Conservation (phyloP, 1,284 basidiomycete genomes). For the Anthracocystis walkeri region DNA sequence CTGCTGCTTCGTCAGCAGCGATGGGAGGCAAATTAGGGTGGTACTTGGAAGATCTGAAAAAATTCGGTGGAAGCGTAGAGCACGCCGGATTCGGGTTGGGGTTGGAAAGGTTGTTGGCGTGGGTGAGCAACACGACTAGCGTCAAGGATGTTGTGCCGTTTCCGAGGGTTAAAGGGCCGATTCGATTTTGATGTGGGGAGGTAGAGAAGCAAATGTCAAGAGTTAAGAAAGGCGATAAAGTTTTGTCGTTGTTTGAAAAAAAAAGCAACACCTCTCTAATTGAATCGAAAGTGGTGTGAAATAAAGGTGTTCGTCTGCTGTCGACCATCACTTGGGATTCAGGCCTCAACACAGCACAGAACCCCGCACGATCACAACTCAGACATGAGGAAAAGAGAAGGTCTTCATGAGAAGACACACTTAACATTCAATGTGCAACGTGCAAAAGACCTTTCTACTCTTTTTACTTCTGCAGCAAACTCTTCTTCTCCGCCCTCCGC, state of each 20-base stretch:
- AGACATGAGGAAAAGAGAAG: background rate
- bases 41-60: constrained; percentile 62
- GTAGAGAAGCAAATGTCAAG: too few species aligned
- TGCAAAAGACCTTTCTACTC: too few species aligned
- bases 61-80: constrained; percentile 54
- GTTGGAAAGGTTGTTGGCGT: constrained; percentile 63
- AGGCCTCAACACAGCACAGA: too few species aligned
- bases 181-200: constrained; percentile 49
- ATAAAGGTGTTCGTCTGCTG: too few species aligned
- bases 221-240: too few species aligned
- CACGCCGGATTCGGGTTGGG: constrained; percentile 68
- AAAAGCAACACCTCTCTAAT: background rate
- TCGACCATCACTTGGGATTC: too few species aligned
- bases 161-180: constrained; percentile 52
- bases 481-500: constrained; percentile 20
- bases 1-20: too few species aligned
- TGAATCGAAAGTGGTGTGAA: too few species aligned
- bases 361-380: too few species aligned
- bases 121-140: constrained; percentile 60
- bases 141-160: constrained; percentile 65
- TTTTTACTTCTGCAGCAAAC: background rate
- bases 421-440: background rate
- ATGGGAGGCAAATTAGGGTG: constrained; percentile 36
- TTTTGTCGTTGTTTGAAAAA: background rate
- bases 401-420: background rate